Conservation (phyloP, 495 filamentous ascomycete species). For the Penicillium cataractarum region DNA sequence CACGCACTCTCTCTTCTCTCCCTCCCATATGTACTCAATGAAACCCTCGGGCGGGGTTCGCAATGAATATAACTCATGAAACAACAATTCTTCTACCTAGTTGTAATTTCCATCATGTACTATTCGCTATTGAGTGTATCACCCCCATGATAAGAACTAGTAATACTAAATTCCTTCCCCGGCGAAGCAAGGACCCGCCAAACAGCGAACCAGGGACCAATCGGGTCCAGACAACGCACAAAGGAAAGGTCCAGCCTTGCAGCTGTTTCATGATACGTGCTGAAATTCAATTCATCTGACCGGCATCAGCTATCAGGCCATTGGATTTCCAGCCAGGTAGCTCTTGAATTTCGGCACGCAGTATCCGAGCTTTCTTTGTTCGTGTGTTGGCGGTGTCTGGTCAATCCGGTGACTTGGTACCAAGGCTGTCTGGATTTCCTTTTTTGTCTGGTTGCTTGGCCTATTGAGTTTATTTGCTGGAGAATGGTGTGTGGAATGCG, state of each 20-base stretch:
- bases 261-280: not conserved
- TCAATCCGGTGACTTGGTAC: too few relatives aligned
- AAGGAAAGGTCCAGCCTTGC: not conserved
- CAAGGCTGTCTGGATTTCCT: not conserved
- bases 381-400: not conserved
- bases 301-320: not conserved
- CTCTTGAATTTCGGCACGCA: not conserved
- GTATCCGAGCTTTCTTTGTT: not conserved
- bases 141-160: not conserved
- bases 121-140: not conserved
- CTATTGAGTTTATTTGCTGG: not conserved
- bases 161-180: not conserved
- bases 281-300: not conserved
- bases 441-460: not conserved
- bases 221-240: not conserved
- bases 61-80: constrained; percentile 37
- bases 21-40: constrained; percentile 27
- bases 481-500: not conserved
- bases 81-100: not conserved
- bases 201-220: not conserved
- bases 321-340: not conserved
- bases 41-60: constrained; percentile 27
- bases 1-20: constrained; percentile 20
- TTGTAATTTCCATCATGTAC: not conserved
- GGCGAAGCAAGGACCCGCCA: not conserved